Base-by-base conservation (phyloP, 2,329 filamentous ascomycete genomes). In the Colletotrichum echinochloae region DNA sequence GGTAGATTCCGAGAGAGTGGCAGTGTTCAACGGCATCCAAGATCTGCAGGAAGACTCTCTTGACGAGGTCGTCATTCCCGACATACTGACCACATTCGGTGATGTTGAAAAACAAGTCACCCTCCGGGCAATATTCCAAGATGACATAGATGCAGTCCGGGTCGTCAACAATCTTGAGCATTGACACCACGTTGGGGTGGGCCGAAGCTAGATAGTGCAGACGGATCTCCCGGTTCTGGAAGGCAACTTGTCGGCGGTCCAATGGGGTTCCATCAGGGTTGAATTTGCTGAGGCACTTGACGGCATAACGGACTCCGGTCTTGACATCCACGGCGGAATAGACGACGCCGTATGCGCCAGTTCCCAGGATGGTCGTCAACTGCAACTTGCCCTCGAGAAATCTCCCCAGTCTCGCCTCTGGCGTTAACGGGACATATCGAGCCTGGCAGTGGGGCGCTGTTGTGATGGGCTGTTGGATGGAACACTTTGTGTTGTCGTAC, bases 71-170 rank as follows among this genome's bases (percentile, higher is more conserved):
- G 84, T 98, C 95, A 84, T 97, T 95, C 83, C 94, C 93, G 77
- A 97, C 91, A 81, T 97, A 99, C 80, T 94, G 93, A 79, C 94
- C 93, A 78, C 93, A 90, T 82, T 98, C 95, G 72, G 96, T 98
- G 83, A 99, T 99, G 84, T 97, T 98, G 81, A 93, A 92, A 83
- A 99, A 99, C 74, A 99, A 84, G 80, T 99, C 96, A 78, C 96
- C 96, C 81, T 98, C 96, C 8, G 94, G 94, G 84, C 95, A 98
- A 82, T 95, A 98, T 82, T 99, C 96, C 80, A 99, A 88, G 74
- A 99, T 92, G 76, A 98, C 95, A 83, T 94, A 98, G 74, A 95
- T 97, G 87, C 94, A 98, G 81, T 98, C 94, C 72, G 89, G 86
- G 77, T 93, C 92, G 82, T 97, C 94, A 85, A 98, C 90, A 78